Evolutionary conservation across 2,329 filamentous ascomycete genomes (phyloP).

Genomic region (Epichloe glyceriae): DNA sequence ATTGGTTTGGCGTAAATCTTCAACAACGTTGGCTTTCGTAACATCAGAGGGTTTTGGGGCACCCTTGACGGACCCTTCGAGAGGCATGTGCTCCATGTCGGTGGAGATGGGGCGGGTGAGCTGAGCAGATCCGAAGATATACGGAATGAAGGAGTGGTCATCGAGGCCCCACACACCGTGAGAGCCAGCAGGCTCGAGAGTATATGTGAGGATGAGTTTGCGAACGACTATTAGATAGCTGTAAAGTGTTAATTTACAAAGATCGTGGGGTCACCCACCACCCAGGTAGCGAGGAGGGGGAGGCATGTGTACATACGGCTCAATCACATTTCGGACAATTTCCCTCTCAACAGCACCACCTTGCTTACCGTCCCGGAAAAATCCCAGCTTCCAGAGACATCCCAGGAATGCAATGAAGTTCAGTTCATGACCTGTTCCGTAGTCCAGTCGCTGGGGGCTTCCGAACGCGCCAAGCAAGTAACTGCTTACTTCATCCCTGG

Average conservation of each 20-base stretch:
- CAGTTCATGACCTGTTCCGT: constrained; percentile 90
- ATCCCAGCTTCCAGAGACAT: constrained; percentile 79
- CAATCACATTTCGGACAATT: constrained; percentile 70
- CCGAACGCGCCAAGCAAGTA: constrained; percentile 84
- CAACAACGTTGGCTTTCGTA: constrained; percentile 48
- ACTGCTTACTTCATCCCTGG: constrained; percentile 54
- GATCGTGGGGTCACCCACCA: too few relatives aligned
- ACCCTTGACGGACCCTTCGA: constrained; percentile 62
- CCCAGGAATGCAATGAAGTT: constrained; percentile 89
- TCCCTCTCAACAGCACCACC: constrained; percentile 55
- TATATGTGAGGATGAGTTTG: constrained; percentile 77
- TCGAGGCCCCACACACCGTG: constrained; percentile 99
- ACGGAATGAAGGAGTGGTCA: constrained; percentile 87
- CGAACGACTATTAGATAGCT: constrained; percentile 74
- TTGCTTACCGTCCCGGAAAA: constrained; percentile 47
- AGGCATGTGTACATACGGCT: constrained; percentile 44
- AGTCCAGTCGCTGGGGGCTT: constrained; percentile 79
- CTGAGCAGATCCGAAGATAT: constrained; percentile 91
- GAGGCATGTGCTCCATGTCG: constrained; percentile 48
- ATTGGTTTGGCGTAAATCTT: constrained; percentile 51
- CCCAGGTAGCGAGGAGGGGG: neutral
- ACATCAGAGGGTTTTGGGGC: constrained; percentile 63
- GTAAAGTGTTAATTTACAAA: neutral
- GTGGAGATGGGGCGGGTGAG: constrained; percentile 60
- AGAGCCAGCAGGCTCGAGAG: constrained; percentile 84